phyloP scores from a whole-genome alignment of 306 rosid species.

The Malus sylvestris region DNA sequence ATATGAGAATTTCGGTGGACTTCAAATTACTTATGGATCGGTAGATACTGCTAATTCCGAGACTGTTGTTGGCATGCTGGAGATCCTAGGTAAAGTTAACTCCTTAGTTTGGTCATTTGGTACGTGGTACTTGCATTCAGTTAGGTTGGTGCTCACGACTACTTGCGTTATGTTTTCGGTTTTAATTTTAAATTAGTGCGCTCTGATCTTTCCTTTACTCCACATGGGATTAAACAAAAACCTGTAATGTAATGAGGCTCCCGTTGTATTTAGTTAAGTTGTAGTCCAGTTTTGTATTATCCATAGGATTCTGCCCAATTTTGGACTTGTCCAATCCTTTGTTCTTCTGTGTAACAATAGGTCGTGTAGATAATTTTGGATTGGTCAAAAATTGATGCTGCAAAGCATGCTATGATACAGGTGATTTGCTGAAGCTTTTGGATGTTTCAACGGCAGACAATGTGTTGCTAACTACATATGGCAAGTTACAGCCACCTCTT shows the following conservation, averaged over 20 bases:
- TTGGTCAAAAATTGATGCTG: not conserved
- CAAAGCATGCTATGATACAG: slow-evolving; percentile 15
- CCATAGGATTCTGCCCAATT: not conserved
- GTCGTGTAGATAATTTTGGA: not conserved
- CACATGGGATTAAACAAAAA: not conserved
- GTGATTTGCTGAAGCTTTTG: slow-evolving; percentile 78
- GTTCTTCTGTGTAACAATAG: not conserved
- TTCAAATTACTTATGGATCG: slow-evolving; percentile 56
- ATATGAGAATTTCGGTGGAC: slow-evolving; percentile 33
- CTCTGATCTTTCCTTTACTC: not conserved
- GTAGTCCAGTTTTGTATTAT: too few species aligned
- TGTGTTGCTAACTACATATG: slow-evolving; percentile 71
- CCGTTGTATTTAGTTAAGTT: too few species aligned
- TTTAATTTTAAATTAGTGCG: not conserved
- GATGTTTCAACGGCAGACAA: slow-evolving; percentile 63
- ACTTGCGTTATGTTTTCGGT: not conserved
- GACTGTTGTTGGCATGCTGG: slow-evolving; percentile 95
- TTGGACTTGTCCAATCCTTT: not conserved
- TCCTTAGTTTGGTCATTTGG: not conserved
- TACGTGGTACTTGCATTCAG: not conserved
- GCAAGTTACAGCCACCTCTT: slow-evolving; percentile 94
- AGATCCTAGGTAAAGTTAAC: slow-evolving; percentile 62
- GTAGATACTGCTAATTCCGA: slow-evolving; percentile 66
- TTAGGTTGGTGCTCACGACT: not conserved
- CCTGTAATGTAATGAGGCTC: too few species aligned